Conservation (phyloP, 2,329 filamentous ascomycete genomes). For the Alternaria metachromatica region DNA sequence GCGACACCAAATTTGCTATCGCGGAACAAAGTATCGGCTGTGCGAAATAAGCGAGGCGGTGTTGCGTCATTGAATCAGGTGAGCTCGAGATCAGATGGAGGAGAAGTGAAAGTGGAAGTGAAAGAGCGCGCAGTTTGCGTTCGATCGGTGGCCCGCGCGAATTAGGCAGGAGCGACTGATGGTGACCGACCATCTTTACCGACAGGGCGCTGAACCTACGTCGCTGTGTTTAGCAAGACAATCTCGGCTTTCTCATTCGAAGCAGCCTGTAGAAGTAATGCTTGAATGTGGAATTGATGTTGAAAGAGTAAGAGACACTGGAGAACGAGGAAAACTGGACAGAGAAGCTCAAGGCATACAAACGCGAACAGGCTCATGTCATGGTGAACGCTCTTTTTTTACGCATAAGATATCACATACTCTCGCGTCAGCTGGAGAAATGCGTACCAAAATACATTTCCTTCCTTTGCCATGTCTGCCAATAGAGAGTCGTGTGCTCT, state of each 20-base stretch:
- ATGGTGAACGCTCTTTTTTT: neutral
- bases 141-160: neutral
- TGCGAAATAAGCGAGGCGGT: neutral
- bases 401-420: neutral
- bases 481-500: neutral
- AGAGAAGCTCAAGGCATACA: neutral
- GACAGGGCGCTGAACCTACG: neutral
- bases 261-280: neutral
- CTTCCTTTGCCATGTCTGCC: neutral
- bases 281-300: neutral
- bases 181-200: neutral
- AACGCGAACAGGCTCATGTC: neutral
- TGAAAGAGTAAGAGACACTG: neutral
- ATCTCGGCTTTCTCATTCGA: neutral
- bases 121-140: neutral
- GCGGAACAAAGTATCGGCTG: neutral
- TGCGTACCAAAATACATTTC: neutral
- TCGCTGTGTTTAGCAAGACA: neutral
- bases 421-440: neutral
- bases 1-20: neutral
- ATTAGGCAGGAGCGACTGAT: neutral
- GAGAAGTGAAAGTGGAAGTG: neutral
- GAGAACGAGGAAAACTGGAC: neutral
- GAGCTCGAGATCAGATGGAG: neutral
- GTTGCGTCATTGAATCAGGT: neutral